These are phyloP conservation scores for Stephanodiscus minutulus DNA, from an alignment of 108 stramenopile species.

Conservation along the genomic window DNA sequence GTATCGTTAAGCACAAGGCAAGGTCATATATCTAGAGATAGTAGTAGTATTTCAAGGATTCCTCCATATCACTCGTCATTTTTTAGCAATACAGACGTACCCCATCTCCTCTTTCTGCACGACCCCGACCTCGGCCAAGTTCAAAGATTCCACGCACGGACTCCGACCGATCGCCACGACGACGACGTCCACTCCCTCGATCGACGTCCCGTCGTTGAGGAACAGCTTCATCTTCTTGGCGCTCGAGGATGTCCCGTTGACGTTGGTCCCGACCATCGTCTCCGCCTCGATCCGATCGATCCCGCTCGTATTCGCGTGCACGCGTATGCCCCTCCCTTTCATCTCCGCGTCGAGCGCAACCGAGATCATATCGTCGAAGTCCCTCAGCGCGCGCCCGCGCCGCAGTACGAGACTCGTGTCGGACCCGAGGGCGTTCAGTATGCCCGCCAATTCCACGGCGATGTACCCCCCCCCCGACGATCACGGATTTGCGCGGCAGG, in stretches of 20 bases:
- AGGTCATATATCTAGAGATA: too few species aligned
- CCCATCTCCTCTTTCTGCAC: constrained; percentile 53
- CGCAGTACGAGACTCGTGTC: constrained; percentile 80
- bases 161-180: constrained; percentile 85
- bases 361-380: constrained; percentile 75
- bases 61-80: too few species aligned
- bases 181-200: constrained; percentile 76
- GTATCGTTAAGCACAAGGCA: too few species aligned
- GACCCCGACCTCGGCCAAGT: constrained; percentile 69
- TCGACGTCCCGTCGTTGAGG: constrained; percentile 55
- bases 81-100: too few species aligned
- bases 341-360: constrained; percentile 73
- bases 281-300: constrained; percentile 42
- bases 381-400: constrained; percentile 59
- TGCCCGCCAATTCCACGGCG: constrained; percentile 91
- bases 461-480: constrained; percentile 93
- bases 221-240: constrained; percentile 48
- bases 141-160: constrained; percentile 66
- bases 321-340: constrained; percentile 64
- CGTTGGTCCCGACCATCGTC: too few species aligned
- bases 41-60: too few species aligned
- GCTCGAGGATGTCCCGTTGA: neutral
- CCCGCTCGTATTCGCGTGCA: constrained; percentile 62
- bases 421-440: constrained; percentile 75
- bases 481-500: constrained; percentile 77